Percentiles rank a stretch among this genome's conserved stretches.
phyloP scores from a whole-genome alignment of 345 rosid species.

The Corchorus capsularis region DNA sequence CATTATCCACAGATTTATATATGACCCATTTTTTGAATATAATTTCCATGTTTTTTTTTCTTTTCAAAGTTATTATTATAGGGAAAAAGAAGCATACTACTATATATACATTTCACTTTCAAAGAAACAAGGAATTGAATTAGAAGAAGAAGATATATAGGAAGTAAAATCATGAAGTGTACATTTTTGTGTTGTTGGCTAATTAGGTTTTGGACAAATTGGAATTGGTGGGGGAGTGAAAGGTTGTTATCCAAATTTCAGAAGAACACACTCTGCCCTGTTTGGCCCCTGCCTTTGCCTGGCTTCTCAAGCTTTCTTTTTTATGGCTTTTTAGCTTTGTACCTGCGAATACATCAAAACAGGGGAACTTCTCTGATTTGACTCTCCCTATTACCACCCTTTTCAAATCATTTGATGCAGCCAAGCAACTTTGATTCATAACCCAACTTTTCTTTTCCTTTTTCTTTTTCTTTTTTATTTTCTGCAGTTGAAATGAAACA shows the following conservation, averaged over 20 bases:
- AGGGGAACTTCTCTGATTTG: slow-evolving; percentile 42
- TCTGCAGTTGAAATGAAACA: not conserved
- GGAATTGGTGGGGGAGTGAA: not conserved
- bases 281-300: too few species aligned
- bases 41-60: not conserved
- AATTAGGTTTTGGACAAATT: not conserved
- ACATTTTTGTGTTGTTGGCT: not conserved
- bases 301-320: slow-evolving; percentile 16
- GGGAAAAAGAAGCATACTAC: not conserved
- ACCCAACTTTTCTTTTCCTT: not conserved
- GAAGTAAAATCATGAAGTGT: not conserved
- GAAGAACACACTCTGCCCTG: not conserved
- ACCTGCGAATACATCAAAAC: slow-evolving; percentile 49
- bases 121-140: not conserved
- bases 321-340: slow-evolving; percentile 26
- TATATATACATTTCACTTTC: not conserved
- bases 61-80: not conserved
- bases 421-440: slow-evolving; percentile 19
- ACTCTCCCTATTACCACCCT: slow-evolving; percentile 24
- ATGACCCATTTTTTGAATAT: not conserved
- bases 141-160: not conserved
- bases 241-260: not conserved
- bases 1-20: slow-evolving; percentile 40
- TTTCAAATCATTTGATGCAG: slow-evolving; percentile 47
- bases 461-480: not conserved